Conservation (phyloP, 169 alveolate species). For the Toxoplasma gondii region DNA sequence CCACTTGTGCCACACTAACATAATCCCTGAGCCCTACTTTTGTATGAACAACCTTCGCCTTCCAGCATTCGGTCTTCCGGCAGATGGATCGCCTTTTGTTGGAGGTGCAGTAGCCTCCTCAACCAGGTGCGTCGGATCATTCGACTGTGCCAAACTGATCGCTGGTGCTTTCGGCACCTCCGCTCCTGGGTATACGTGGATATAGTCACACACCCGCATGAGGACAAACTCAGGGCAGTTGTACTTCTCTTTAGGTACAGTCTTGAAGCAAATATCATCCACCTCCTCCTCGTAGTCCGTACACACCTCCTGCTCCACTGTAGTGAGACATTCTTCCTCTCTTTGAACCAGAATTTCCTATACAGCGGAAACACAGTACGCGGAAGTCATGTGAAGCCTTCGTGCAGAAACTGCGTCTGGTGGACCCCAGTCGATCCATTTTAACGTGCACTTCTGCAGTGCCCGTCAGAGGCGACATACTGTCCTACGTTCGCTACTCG, state of each 20-base stretch:
- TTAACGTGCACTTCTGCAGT: no score
- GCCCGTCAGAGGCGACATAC: no score
- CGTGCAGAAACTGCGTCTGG: no score
- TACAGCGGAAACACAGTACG: background rate
- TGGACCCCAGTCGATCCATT: no score
- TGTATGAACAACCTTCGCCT: background rate
- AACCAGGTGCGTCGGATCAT: background rate
- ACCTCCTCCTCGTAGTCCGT: conserved; percentile 17
- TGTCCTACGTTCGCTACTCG: no score
- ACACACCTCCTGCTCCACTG: conserved; percentile 23
- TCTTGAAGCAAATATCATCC: background rate
- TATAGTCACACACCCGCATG: background rate
- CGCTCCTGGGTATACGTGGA: background rate
- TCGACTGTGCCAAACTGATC: background rate
- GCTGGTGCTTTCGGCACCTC: background rate
- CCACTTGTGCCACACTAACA: no score
- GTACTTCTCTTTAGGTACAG: background rate
- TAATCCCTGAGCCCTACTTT: background rate
- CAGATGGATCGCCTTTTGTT: background rate
- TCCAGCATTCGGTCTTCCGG: background rate
- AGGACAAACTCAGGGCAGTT: background rate
- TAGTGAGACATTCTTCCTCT: background rate
- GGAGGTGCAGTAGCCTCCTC: background rate
- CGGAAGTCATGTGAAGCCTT: no score
- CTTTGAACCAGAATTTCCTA: background rate